Evolutionary conservation across 768 basidiomycete species (phyloP).

Genomic region (Lactifluus piperatus): DNA sequence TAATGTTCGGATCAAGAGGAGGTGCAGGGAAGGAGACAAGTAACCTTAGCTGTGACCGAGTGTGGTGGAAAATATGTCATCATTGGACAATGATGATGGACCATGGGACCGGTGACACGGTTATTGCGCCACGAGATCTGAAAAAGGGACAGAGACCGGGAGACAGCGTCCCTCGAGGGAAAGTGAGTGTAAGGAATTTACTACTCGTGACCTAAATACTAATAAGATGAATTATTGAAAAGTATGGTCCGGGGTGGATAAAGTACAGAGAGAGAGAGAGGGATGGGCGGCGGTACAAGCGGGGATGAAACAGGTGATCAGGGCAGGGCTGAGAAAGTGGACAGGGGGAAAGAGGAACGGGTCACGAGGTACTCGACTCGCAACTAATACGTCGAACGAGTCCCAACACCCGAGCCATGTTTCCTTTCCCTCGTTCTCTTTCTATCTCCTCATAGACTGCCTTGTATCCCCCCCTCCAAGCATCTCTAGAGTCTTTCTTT

Average conservation of each 20-base stretch:
- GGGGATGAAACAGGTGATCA: constrained; percentile 11
- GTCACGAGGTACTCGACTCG: constrained; percentile 14
- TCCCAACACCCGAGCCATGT: constrained; percentile 5
- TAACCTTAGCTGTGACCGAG: not conserved
- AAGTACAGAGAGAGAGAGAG: not conserved
- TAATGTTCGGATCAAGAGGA: constrained; percentile 2
- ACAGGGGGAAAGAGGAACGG: constrained; percentile 7
- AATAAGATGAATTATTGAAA: not conserved
- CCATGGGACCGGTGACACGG: not conserved
- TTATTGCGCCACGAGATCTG: not conserved
- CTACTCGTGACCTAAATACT: not conserved
- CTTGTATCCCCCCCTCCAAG: not conserved
- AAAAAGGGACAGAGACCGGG: not conserved
- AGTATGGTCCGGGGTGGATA: not conserved
- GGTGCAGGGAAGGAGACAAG: not conserved
- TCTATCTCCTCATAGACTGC: constrained; percentile 14
- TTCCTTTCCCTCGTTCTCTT: constrained; percentile 1
- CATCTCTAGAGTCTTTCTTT: constrained; percentile 12
- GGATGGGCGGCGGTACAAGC: not conserved
- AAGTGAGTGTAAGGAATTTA: not conserved
- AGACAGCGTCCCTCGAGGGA: not conserved
- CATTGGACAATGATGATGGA: not conserved
- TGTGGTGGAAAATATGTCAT: not conserved
- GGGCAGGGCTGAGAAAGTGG: constrained; percentile 2
- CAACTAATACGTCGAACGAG: not conserved